Evolutionary conservation across 257 asterid genomes (phyloP), one percentile per base, ranked within the genome.

Genomic region (Leonotis leonurus): DNA sequence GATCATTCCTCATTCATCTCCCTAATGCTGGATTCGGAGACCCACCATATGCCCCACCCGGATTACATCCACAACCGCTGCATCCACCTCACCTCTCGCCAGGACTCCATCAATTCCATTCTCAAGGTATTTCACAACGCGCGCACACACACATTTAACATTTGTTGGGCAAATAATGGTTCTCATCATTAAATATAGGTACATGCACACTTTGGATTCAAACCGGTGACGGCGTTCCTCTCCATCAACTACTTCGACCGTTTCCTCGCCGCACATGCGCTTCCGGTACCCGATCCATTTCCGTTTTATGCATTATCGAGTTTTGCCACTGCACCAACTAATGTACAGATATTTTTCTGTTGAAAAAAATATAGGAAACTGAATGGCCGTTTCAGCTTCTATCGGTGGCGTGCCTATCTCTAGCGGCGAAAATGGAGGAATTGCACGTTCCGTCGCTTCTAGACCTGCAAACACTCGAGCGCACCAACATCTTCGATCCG

Each of bases 401-500:
- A 36, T 64, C 81, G 3, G 64, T 74, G 56, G 78, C 88, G 37
- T 84, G 92, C 46, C 50, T 84, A 8, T 75, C 86, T 0, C 62
- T 81, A 25, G 88, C 92, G 27, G 78, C 92, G 57, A 84, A 81
- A 58, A 73, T 84, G 84, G 86, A 81, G 70, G 92, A 81, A 56
- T 14, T 41, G 17, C 2, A 55, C 51, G 79, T 62, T 21, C 91
- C 91, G 0, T 51, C 45, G 58, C 77, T 81, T 18, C 6, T 79
- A 46, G 85, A 78, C 49, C 57, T 84, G 49, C 91, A 84, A 62
- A 39, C 40, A 55, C 61, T 63, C 13, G 74, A 73, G n/a, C 56
- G 75, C 27, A 16, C 51, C 7, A 29, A 36, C 70, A 32, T 78
- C 5, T 81, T 84, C 36, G 79, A 75, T 29, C 72, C 85, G 2